phyloP scores from a whole-genome alignment of 2,329 filamentous ascomycete species.

The Metarhizium rileyi region DNA sequence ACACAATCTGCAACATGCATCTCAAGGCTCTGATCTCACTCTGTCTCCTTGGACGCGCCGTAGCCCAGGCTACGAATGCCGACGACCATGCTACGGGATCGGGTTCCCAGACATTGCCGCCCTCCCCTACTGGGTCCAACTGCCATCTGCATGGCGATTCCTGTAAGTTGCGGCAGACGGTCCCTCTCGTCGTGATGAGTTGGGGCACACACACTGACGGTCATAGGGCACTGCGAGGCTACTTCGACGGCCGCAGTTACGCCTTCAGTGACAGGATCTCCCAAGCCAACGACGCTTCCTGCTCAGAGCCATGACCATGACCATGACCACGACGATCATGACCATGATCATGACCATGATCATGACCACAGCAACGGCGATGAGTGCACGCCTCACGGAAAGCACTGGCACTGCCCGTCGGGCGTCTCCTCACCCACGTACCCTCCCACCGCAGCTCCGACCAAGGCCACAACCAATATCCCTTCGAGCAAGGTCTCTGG shows the following conservation, averaged over 20 bases:
- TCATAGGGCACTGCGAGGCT: conserved; percentile 11
- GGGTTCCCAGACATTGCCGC: conserved; percentile 7
- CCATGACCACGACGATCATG: background rate
- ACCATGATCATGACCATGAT: conserved; percentile 3
- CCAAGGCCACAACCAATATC: background rate
- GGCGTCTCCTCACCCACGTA: conserved; percentile 8
- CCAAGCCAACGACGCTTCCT: conserved; percentile 8
- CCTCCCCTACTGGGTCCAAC: conserved; percentile 11
- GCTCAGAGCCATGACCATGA: conserved; percentile 2
- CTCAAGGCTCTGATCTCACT: conserved; percentile 8
- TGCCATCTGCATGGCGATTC: conserved; percentile 11
- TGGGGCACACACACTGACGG: background rate
- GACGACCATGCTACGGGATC: background rate
- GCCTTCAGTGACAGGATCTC: conserved; percentile 8
- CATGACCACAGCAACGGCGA: conserved; percentile 2
- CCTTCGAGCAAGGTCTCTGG: background rate
- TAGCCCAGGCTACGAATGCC: conserved; percentile 4
- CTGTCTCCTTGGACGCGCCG: conserved; percentile 9
- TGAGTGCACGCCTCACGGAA: conserved; percentile 8
- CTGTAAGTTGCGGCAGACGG: conserved; percentile 7
- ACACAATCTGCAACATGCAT: conserved; percentile 4
- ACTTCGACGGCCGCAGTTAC: background rate
- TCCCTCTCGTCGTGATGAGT: background rate
- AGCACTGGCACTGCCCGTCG: conserved; percentile 12
- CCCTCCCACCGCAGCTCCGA: conserved; percentile 1